Evolutionary conservation across 257 asterid genomes (phyloP), one percentile per base, ranked within the genome.

Genomic region (Ilex asprella): DNA sequence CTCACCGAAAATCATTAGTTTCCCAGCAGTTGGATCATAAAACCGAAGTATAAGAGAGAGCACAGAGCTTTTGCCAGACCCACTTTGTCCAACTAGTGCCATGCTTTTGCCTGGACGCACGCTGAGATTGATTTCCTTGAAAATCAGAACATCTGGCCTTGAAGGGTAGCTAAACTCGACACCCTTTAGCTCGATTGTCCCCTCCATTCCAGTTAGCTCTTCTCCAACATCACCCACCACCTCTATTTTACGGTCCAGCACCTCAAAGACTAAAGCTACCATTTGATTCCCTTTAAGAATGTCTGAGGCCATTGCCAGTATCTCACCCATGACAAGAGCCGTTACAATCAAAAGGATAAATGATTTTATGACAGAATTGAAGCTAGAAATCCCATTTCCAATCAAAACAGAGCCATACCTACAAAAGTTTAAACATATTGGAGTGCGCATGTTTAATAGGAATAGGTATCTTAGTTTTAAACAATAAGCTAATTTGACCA

Each of bases 51-150:
- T 75, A 31, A 93, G 92, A 58, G 97, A 62, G 31, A 93, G 76
- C 60, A 93, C 94, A n/a, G 99, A 87, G 85, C 97, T 89, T 78
- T 93, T 93, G 49, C 99, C 99, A 0, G 97, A 93, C 30, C 99
- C 99, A 73, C 99, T 93, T 67, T 89, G 97, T 39, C 99, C 99
- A 1, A 89, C 99, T 50, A 93, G 65, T 2, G 97, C 97, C 87
- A 93, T 82, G 70, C 96, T 93, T 71, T 85, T 82, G 71, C 99
- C 95, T 0, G 84, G 76, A 21, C 77, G 78, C 47, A 93, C 96
- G 63, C 72, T 82, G 4, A 92, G 82, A 63, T 72, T 89, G 89
- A 93, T 87, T 67, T 87, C 90, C 75, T 86, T 87, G 78, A 93
- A 93, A 64, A 93, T 85, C 65, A 66, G 31, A 50, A 79, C 92